Evolutionary conservation across 2,329 filamentous ascomycete species (phyloP), one percentile per base, ranked within the genome.

Genomic region (Orbilia blumenaviensis): DNA sequence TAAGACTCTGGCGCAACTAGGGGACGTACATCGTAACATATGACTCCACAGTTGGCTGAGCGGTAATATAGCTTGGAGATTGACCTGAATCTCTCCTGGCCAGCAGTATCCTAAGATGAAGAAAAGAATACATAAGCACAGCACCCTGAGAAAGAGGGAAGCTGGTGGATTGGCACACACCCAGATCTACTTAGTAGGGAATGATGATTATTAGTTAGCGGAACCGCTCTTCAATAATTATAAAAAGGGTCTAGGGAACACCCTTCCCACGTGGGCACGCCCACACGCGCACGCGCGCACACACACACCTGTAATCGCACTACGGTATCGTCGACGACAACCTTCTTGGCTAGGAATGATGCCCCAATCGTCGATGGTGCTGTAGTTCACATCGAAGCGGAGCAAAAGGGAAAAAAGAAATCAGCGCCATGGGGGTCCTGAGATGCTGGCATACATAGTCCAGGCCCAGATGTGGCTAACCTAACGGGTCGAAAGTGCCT

Each of bases 21-120:
- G 18, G 29, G 34, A 61, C 72, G 27, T 42, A 81, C 80, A 71
- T 81, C 80, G 52, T 81, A 81, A 46, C 80, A 80, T 38, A 81
- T 79, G 29, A 81, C 80, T 25, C 71, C 71, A 21, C 71, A 76
- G 27, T 77, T 66, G 41, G 73, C 73, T 21, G 73, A 94, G 81
- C 94, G 91, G 84, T 99, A 99, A 86, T 98, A 98, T 64, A 99
- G 89, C 68, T 94, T 91, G 8, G 93, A 96, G 81, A 99, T 98
- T 77, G 91, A 94, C 80, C 94, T 89, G 83, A 98, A 99, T 68
- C 94, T 89, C 85, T 99, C 94, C 82, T 99, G 94, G 77, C 94
- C 94, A 69, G 94, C 89, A 86, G 82, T 81, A 62, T 81, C 80
- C 80, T 80, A 66, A 38, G 52, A 21, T 38, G 14, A 38, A 42